Evolutionary conservation across 75 land plant genomes (phyloP).

Genomic region (Selaginella tamariscina): DNA sequence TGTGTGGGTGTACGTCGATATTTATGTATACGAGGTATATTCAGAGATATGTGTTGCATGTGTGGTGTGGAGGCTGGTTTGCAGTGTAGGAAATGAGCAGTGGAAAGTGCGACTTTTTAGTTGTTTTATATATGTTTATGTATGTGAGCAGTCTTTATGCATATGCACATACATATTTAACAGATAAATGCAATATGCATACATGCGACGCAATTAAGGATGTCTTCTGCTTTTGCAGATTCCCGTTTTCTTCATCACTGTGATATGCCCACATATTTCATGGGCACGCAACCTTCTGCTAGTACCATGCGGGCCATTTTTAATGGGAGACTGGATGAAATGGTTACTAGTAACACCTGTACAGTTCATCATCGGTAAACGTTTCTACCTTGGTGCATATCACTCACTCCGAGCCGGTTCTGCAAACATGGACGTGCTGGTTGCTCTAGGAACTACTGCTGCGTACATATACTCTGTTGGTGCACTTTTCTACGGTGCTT

Average conservation of each 20-base stretch:
- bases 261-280: slow-evolving; percentile 62
- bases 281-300: slow-evolving; percentile 38
- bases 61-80: background rate
- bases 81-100: background rate
- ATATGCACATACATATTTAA: no score
- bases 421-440: slow-evolving; percentile 95
- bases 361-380: slow-evolving; percentile 73
- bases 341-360: slow-evolving; percentile 78
- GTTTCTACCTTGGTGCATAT: slow-evolving; percentile 85
- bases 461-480: slow-evolving; percentile 79
- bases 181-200: no score
- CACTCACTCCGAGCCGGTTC: slow-evolving; percentile 67
- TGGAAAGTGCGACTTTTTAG: no score
- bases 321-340: slow-evolving; percentile 71
- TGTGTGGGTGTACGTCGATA: no score
- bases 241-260: slow-evolving; percentile 62
- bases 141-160: no score
- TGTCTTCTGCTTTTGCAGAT: slow-evolving; percentile 34
- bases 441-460: slow-evolving; percentile 77
- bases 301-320: slow-evolving; percentile 72
- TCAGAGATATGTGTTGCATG: background rate
- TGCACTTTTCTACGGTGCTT: slow-evolving; percentile 77
- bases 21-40: no score
- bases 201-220: background rate
- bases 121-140: no score